Conservation (phyloP, 139 green algal genomes). For the Astrephomene gubernaculifera region DNA sequence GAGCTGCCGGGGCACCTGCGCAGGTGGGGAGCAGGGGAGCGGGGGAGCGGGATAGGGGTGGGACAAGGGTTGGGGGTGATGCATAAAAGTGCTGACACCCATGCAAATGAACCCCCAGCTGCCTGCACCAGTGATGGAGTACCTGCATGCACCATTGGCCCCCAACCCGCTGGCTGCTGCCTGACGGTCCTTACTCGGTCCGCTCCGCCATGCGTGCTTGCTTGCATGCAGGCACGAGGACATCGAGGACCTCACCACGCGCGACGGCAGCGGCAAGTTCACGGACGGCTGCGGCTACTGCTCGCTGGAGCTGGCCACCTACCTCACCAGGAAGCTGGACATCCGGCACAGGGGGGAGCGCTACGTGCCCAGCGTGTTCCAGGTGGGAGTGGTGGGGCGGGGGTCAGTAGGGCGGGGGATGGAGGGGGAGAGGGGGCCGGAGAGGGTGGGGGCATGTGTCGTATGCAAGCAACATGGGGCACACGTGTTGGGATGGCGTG, state of each 20-base stretch:
- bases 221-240: conserved; percentile 9
- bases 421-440: not conserved
- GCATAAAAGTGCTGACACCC: no score
- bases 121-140: no score
- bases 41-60: no score
- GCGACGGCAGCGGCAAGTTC: not conserved
- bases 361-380: conserved; percentile 29
- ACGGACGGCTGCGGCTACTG: conserved; percentile 39
- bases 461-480: no score
- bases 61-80: no score
- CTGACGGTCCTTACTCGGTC: no score
- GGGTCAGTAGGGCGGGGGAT: not conserved
- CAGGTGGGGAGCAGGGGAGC: conserved; percentile 7
- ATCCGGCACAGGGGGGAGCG: not conserved
- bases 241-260: conserved; percentile 2
- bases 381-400: conserved; percentile 21
- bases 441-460: no score
- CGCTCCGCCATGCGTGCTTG: no score
- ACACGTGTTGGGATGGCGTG: no score
- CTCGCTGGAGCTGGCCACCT: not conserved
- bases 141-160: no score
- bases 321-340: not conserved
- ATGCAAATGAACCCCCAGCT: no score
- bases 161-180: no score
- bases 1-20: not conserved